phyloP scores from a whole-genome alignment of 148 eudicot genomes.

The Drosera capensis region DNA sequence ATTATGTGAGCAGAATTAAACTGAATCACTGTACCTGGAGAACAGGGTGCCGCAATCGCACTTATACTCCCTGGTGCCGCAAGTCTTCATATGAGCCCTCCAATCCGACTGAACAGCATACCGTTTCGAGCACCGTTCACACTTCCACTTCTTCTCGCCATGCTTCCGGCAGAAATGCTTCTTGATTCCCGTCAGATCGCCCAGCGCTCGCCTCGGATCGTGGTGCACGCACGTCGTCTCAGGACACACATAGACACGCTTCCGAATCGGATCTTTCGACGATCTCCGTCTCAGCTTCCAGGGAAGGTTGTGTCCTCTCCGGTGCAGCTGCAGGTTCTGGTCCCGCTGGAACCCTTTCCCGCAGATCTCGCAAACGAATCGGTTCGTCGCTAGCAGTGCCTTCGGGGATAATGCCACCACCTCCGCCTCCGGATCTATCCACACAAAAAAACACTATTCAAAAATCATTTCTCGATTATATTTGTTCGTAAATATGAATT shows the following conservation, averaged over 20 bases:
- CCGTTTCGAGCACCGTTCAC: conserved; percentile 52
- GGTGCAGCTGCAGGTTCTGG: conserved; percentile 61
- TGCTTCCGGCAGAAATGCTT: conserved; percentile 66
- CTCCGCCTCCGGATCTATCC: conserved; percentile 63
- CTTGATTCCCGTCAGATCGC: conserved; percentile 68
- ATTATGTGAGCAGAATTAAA: too few relatives aligned
- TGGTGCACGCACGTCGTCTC: conserved; percentile 51
- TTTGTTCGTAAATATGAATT: too few relatives aligned
- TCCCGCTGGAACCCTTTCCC: conserved; percentile 67
- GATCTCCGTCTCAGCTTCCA: conserved; percentile 58
- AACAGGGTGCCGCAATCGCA: conserved; percentile 77
- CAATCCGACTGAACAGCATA: conserved; percentile 74
- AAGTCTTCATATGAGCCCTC: conserved; percentile 71
- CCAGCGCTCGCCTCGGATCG: conserved; percentile 52
- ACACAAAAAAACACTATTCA: not conserved
- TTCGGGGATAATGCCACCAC: conserved; percentile 66
- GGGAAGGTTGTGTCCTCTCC: conserved; percentile 69
- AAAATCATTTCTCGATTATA: not conserved
- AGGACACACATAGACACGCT: conserved; percentile 57
- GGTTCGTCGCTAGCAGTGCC: conserved; percentile 43
- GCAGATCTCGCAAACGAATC: conserved; percentile 67
- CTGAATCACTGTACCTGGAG: conserved; percentile 56
- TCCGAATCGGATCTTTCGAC: conserved; percentile 26
- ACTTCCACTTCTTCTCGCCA: conserved; percentile 78
- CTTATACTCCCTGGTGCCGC: conserved; percentile 54